Percentiles rank a stretch among this genome's conserved stretches.
Evolutionary conservation across 805 yeast genomes (phyloP).

Genomic region (Maudiozyma barnettii): DNA sequence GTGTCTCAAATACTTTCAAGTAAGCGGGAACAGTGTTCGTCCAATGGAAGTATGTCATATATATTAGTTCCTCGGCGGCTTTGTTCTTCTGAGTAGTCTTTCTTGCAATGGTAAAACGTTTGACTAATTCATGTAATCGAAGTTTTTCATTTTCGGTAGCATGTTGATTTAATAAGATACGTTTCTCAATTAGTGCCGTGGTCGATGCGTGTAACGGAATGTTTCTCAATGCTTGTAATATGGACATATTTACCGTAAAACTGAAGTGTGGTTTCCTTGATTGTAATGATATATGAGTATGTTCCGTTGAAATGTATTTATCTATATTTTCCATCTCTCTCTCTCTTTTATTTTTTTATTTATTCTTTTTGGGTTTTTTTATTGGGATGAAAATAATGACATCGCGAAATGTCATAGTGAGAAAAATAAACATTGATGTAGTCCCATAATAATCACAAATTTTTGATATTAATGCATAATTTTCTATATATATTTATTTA

Average conservation of each 20-base stretch:
- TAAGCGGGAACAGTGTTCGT: conserved; percentile 1
- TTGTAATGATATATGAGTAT: too few relatives aligned
- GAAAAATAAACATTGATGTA: too few relatives aligned
- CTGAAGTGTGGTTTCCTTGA: too few relatives aligned
- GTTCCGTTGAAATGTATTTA: too few relatives aligned
- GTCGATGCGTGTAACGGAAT: conserved; percentile 2
- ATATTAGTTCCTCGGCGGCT: background rate
- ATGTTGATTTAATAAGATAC: background rate
- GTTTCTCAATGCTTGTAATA: background rate
- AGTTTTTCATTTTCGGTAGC: background rate
- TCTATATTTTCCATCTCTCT: background rate
- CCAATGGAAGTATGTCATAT: conserved; percentile 1
- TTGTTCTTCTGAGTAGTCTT: background rate
- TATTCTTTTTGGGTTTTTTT: too few relatives aligned
- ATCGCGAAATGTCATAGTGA: too few relatives aligned
- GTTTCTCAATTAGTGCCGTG: background rate
- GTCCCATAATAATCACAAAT: too few relatives aligned
- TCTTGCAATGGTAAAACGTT: background rate
- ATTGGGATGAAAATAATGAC: too few relatives aligned
- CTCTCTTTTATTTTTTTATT: background rate
- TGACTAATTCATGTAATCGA: background rate
- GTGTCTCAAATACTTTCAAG: conserved; percentile 3
- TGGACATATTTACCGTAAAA: too few relatives aligned
- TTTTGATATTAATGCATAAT: too few relatives aligned
- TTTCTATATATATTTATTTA: too few relatives aligned